Base-by-base conservation (phyloP, 2,329 filamentous ascomycete genomes). In the Fusarium palustre region DNA sequence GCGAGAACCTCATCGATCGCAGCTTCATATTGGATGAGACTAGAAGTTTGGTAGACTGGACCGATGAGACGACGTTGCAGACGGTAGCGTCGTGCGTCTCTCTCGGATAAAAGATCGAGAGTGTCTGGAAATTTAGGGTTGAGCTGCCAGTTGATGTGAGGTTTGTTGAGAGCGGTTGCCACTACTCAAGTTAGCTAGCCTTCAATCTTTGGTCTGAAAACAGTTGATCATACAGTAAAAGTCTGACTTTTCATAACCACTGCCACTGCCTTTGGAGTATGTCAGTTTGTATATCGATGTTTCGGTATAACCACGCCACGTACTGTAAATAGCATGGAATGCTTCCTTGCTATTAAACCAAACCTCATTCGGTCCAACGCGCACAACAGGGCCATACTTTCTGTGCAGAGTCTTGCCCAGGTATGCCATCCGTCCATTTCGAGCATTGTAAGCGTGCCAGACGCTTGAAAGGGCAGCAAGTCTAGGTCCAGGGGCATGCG, bases 341-440 rank as follows among this genome's bases (percentile, higher is more conserved):
- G 82, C 85, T 48, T 85, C 83, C 24, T 74, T 78, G 4, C 80
- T 84, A 59, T 83, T 76, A 30, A 87, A 83, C 82, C 85, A 87
- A 8, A 88, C 79, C 69, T 87, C 85, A 34, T 86, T 81, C 0
- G 86, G 86, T 0, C 83, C 83, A 10, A 88, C 81, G 1, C 86
- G 80, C n/a, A 88, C 86, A 4, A 81, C 76, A 0, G 83, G 80
- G 0, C 86, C 86, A 61, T 87, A 87, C 13, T 60, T 73, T 0
- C 69, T 61, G 56, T 87, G 85, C n/a, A 87, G 65, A 0, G 75
- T 77, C 69, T 77, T 80, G 2, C 81, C 83, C 5, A 87, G 53
- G 10, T 75, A 68, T 7, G 78, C 76, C 71, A 83, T 79, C 3
- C 75, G 77, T 0, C 85, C 85, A 36, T 81, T 78, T 11, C 82